These are phyloP conservation scores for Suillus subaureus DNA, from an alignment of 768 basidiomycete genomes.

Conservation along the genomic window DNA sequence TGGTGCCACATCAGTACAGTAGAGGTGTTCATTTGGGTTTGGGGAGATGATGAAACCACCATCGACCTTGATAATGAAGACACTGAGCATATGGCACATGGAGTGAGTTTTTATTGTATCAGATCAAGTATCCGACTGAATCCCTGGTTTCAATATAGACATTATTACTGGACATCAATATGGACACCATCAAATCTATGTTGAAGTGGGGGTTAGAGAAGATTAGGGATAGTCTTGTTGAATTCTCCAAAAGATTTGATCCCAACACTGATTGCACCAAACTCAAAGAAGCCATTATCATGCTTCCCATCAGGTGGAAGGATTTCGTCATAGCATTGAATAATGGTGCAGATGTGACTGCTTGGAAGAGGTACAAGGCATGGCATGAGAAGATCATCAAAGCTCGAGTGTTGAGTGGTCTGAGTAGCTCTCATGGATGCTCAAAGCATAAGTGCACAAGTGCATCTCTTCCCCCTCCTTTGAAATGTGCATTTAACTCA, in stretches of 20 bases:
- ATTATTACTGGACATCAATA: neutral
- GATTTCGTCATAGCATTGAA: neutral
- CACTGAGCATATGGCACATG: neutral
- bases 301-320: neutral
- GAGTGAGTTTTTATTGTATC: neutral
- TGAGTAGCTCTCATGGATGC: neutral
- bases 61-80: neutral
- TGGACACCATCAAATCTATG: neutral
- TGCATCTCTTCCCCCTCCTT: neutral
- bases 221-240: neutral
- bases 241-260: neutral
- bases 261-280: neutral
- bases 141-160: neutral
- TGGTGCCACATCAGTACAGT: neutral
- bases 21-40: neutral
- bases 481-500: neutral
- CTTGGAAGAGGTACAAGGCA: neutral
- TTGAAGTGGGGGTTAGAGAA: neutral
- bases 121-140: neutral
- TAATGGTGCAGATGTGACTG: neutral
- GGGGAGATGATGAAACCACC: neutral
- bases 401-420: neutral
- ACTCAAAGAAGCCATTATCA: neutral
- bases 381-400: neutral
- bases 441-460: neutral